phyloP scores from a whole-genome alignment of 805 yeast species.

The Wickerhamiella occidentalis region DNA sequence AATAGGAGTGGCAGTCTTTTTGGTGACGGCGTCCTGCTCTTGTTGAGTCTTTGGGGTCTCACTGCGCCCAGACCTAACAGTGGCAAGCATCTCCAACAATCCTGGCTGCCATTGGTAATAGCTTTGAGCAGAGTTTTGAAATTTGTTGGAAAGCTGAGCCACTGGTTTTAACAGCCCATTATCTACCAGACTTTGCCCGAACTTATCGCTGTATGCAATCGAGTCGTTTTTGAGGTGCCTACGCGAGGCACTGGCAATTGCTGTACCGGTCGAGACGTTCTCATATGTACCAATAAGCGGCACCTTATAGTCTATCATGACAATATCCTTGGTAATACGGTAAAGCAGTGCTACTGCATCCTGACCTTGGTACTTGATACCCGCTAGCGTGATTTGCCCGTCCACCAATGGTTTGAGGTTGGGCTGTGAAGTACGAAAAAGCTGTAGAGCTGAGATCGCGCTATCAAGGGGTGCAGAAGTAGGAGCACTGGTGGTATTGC shows the following conservation, averaged over 20 bases:
- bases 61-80: background rate
- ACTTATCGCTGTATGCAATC: constrained; percentile 51
- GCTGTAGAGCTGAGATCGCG: constrained; percentile 12
- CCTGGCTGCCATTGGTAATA: constrained; percentile 49
- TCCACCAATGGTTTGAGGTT: background rate
- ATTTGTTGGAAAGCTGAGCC: constrained; percentile 38
- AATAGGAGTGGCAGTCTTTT: background rate
- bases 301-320: constrained; percentile 43
- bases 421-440: constrained; percentile 3
- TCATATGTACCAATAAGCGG: constrained; percentile 58
- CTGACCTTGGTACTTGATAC: constrained; percentile 27
- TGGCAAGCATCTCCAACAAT: constrained; percentile 9
- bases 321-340: constrained; percentile 36
- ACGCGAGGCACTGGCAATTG: constrained; percentile 47
- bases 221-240: constrained; percentile 37
- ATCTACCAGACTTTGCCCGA: constrained; percentile 62
- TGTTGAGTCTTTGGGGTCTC: too few relatives aligned
- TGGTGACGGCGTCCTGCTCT: too few relatives aligned
- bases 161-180: constrained; percentile 49
- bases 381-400: constrained; percentile 22
- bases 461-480: constrained; percentile 12
- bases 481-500: too few relatives aligned
- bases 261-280: constrained; percentile 49
- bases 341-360: constrained; percentile 33
- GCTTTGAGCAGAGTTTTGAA: constrained; percentile 58